Evolutionary conservation across 148 eudicot species (phyloP).

Genomic region (Diospyros lotus): DNA sequence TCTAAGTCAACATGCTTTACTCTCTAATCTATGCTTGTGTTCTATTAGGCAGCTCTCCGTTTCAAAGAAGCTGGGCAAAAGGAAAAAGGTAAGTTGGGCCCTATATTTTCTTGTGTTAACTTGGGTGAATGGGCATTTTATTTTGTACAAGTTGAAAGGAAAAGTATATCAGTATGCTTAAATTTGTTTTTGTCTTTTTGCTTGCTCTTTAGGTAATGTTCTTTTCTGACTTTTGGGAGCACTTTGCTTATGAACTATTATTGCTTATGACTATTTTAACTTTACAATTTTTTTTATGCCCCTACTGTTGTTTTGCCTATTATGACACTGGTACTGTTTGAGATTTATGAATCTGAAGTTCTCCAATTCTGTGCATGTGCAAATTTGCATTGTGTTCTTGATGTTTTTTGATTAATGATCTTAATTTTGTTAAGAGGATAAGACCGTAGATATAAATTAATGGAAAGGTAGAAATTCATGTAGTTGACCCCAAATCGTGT

Average conservation of each 20-base stretch:
- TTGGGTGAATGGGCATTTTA: too few species aligned
- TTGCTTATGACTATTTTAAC: too few species aligned
- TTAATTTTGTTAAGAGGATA: neutral
- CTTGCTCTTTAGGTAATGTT: too few species aligned
- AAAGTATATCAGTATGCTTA: too few species aligned
- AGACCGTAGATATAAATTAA: too few species aligned
- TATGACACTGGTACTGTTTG: neutral
- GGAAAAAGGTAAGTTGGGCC: constrained; percentile 35
- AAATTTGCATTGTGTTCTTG: neutral
- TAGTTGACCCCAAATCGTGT: too few species aligned
- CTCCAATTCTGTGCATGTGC: neutral
- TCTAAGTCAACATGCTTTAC: neutral
- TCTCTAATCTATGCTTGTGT: constrained; percentile 16
- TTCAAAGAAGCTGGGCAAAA: constrained; percentile 67
- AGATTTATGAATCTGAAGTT: neutral
- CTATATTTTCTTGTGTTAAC: neutral
- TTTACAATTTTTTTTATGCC: too few species aligned
- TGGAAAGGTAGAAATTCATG: too few species aligned
- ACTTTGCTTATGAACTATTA: too few species aligned
- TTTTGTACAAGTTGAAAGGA: too few species aligned
- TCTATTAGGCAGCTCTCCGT: constrained; percentile 68
- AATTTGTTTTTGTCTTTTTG: too few species aligned
- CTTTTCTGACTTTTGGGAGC: too few species aligned
- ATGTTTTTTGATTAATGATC: neutral
- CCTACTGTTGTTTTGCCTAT: neutral